Evolutionary conservation across 129 eudicot species (phyloP).

Genomic region (Helianthus annuus): HanXRQr2.0-SUNRISE NC_035449.2:40385905-40386404

Average conservation of each 20-base stretch:
- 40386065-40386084: constrained; percentile 75
- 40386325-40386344: no score
- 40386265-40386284: no score
- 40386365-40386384: no score
- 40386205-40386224: no score
- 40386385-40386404: no score
- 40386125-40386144: constrained; percentile 87
- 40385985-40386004: neutral
- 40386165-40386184: no score
- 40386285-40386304: no score
- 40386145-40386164: constrained; percentile 7
- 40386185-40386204: no score
- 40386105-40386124: constrained; percentile 87
- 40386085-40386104: constrained; percentile 87
- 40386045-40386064: constrained; percentile 69
- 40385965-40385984: neutral
- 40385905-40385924: constrained; percentile 73
- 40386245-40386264: no score
- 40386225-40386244: no score
- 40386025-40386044: constrained; percentile 73
- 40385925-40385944: constrained; percentile 5
- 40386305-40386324: no score
- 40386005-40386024: constrained; percentile 50
- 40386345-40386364: no score
- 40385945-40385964: constrained; percentile 18